Evolutionary conservation across 257 asterid genomes (phyloP).

Genomic region (Jacaranda mimosifolia): DNA sequence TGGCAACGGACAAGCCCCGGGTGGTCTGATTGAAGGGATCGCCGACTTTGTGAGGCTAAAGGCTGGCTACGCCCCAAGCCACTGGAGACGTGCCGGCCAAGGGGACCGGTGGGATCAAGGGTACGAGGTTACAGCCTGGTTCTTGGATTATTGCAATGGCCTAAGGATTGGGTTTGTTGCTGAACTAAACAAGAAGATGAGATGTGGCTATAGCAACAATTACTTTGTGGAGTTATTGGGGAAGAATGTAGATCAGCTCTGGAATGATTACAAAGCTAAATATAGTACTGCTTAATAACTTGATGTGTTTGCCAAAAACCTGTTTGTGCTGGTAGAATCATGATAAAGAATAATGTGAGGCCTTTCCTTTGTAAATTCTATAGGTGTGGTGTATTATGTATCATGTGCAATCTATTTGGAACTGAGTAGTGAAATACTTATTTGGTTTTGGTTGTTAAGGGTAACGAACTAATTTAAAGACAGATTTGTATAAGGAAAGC

Average conservation of each 20-base stretch:
- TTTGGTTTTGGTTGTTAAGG: too few relatives aligned
- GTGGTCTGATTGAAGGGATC: slow-evolving; percentile 59
- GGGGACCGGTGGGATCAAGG: slow-evolving; percentile 77
- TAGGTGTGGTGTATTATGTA: too few relatives aligned
- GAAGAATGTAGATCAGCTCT: slow-evolving; percentile 61
- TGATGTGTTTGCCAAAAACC: too few relatives aligned
- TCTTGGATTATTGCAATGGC: slow-evolving; percentile 66
- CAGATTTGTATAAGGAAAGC: too few relatives aligned
- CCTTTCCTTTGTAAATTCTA: too few relatives aligned
- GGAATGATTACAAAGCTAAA: slow-evolving; percentile 66
- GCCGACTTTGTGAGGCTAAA: slow-evolving; percentile 72
- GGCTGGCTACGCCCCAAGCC: slow-evolving; percentile 62
- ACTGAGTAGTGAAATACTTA: too few relatives aligned
- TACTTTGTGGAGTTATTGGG: slow-evolving; percentile 64
- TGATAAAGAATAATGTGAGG: too few relatives aligned
- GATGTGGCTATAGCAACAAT: slow-evolving; percentile 45
- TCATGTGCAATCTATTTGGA: too few relatives aligned
- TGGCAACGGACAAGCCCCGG: slow-evolving; percentile 62
- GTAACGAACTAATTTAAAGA: too few relatives aligned
- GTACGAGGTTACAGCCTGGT: slow-evolving; percentile 66
- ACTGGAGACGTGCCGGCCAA: slow-evolving; percentile 68
- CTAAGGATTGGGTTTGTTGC: slow-evolving; percentile 66
- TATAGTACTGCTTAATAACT: too few relatives aligned
- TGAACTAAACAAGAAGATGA: slow-evolving; percentile 68
- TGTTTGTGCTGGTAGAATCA: too few relatives aligned